Base-by-base conservation (phyloP, 2,329 filamentous ascomycete species). In the Stromatinia cepivora region DNA sequence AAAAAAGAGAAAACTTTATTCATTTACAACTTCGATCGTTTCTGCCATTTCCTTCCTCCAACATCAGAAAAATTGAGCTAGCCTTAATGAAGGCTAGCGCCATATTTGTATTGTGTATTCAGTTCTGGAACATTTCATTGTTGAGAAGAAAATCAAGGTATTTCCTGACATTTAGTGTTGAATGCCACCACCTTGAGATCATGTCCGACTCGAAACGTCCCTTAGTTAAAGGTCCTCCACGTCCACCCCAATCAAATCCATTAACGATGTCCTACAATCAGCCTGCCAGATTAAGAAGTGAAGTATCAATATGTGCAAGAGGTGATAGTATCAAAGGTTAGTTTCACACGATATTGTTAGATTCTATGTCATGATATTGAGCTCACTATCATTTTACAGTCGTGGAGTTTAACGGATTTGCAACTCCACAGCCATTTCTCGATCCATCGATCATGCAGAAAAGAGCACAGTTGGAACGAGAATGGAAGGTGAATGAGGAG, bases 341-440 rank as follows among this genome's bases (percentile, higher is more conserved):
- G 8, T 50, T 10, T 22, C 31, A 10, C 13, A 13, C 9, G 28
- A 7, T 15, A 2, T 17, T 42, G 15, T 42, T 6, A 42, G 13
- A 10, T 42, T 10, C 2, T 28, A 13, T 15, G 11, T 22, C 0
- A 31, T 20, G 36, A n/a, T n/a, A n/a, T 45, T 34, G 34, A 28
- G 17, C 52, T 56, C 13, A 48, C 11, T 65, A 8, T 25, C 17
- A 20, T 50, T 9, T 69, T 11, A 61, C 54, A 77, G 73, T 71
- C 5, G 57, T 72, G 10, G 74, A 76, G 36, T 75, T 75, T 50
- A 72, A 66, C 15, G 74, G 73, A 45, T 70, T 68, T 59, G 68
- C 70, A 45, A 58, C 70, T 11, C 74, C 75, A 10, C 72, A 75
- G 65, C 76, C 76, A 15, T 77, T 77, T 53, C 69, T 78, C 36